Conservation (phyloP, 2,329 filamentous ascomycete genomes). For the Pestalotiopsis sp. region DNA sequence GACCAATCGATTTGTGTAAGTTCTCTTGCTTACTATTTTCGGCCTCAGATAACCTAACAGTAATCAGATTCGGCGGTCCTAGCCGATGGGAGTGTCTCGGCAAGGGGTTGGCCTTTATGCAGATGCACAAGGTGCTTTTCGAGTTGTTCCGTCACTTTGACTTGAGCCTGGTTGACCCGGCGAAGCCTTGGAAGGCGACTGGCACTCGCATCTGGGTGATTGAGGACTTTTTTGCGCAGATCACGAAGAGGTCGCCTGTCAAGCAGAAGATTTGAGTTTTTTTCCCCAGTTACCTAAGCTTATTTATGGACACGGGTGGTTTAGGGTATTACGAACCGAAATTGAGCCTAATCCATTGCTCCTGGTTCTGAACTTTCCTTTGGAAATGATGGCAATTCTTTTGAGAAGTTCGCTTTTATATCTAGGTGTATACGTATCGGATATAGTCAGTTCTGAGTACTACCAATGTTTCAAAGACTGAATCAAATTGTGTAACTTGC, state of each 20-base stretch:
- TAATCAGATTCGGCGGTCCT: neutral
- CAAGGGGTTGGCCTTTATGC: slow-evolving; percentile 6
- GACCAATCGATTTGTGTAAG: slow-evolving; percentile 3
- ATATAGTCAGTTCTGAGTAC: no score
- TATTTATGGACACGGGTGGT: no score
- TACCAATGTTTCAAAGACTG: no score
- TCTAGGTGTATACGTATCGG: no score
- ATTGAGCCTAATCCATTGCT: no score
- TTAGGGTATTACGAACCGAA: no score
- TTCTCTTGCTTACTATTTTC: neutral
- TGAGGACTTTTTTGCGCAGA: slow-evolving; percentile 1
- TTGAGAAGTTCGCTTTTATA: no score
- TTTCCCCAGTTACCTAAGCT: no score
- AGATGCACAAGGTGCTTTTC: slow-evolving; percentile 6
- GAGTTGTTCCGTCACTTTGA: slow-evolving; percentile 2
- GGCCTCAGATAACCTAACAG: neutral
- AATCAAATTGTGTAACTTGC: no score
- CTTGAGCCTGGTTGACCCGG: slow-evolving; percentile 2
- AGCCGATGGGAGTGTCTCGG: slow-evolving; percentile 9
- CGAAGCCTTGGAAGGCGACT: slow-evolving; percentile 1
- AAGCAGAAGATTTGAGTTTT: neutral
- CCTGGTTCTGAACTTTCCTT: no score
- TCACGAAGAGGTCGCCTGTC: neutral
- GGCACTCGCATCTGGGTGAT: neutral
- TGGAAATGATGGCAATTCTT: no score